Conservation (phyloP, 352 stramenopile genomes). For the Globisporangium cystogenes region DNA sequence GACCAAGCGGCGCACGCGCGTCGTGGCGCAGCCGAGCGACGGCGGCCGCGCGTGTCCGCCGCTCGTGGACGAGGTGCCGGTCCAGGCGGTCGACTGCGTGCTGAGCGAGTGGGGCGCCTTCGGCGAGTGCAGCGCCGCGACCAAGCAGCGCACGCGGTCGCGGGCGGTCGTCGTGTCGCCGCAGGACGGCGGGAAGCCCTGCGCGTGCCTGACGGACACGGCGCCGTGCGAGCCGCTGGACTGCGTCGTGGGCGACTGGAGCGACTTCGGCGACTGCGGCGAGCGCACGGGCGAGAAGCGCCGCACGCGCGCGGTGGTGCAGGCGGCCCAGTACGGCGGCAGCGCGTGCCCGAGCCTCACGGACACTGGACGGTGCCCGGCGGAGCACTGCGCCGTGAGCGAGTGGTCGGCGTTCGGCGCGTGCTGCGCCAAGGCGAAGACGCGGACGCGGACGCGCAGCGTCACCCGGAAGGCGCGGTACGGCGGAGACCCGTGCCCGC, state of each 20-base stretch:
- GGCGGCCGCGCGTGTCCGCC: slow-evolving; percentile 34
- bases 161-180: slow-evolving; percentile 30
- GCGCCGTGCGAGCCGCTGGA: slow-evolving; percentile 32
- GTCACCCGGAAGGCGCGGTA: slow-evolving; percentile 26
- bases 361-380: slow-evolving; percentile 32
- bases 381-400: slow-evolving; percentile 37
- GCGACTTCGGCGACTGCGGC: slow-evolving; percentile 34
- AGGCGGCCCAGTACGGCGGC: slow-evolving; percentile 26
- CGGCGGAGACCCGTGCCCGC: slow-evolving; percentile 26
- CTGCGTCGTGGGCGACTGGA: slow-evolving; percentile 51
- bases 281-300: slow-evolving; percentile 28
- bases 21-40: slow-evolving; percentile 28
- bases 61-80: slow-evolving; percentile 31
- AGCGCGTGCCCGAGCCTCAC: slow-evolving; percentile 23
- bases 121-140: slow-evolving; percentile 27
- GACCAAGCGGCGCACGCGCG: slow-evolving; percentile 38
- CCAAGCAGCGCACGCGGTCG: slow-evolving; percentile 37
- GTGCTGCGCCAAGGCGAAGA: slow-evolving; percentile 33
- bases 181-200: slow-evolving; percentile 44
- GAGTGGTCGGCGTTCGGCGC: slow-evolving; percentile 33
- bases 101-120: slow-evolving; percentile 42
- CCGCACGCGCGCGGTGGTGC: slow-evolving; percentile 27
- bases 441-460: slow-evolving; percentile 26
- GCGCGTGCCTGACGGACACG: slow-evolving; percentile 23
- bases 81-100: slow-evolving; percentile 34